Percentiles rank a stretch among this genome's conserved stretches.
These are phyloP conservation scores for Fusarium brachygibbosum DNA, from an alignment of 2,329 filamentous ascomycete genomes.

Conservation along the genomic window DNA sequence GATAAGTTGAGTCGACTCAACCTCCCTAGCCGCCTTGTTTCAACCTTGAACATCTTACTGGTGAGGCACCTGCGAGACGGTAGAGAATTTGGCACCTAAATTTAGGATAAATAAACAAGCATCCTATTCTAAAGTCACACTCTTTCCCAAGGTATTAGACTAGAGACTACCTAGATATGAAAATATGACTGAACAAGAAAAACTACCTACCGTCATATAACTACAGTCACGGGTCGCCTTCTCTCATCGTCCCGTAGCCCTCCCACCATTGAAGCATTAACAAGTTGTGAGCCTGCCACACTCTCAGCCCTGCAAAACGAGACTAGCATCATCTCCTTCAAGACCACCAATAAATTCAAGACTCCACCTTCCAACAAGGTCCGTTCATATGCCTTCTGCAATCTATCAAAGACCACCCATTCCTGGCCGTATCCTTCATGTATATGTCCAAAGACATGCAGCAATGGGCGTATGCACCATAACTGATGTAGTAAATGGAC, in stretches of 20 bases:
- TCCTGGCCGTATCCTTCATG: conserved; percentile 66
- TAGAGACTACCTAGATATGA: background rate
- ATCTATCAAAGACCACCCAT: conserved; percentile 47
- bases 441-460: conserved; percentile 77
- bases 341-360: conserved; percentile 9
- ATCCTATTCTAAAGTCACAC: background rate
- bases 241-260: conserved; percentile 20
- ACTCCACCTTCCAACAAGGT: conserved; percentile 4
- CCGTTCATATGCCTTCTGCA: conserved; percentile 46
- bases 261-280: conserved; percentile 27
- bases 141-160: background rate
- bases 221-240: conserved; percentile 1
- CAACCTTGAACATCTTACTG: background rate
- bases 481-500: conserved; percentile 59
- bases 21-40: background rate
- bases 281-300: conserved; percentile 12
- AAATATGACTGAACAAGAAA: too few relatives aligned
- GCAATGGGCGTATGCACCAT: conserved; percentile 67
- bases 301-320: conserved; percentile 8
- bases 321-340: conserved; percentile 15
- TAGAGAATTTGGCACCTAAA: background rate
- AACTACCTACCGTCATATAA: background rate
- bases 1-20: background rate
- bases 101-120: background rate
- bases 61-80: background rate